These are phyloP conservation scores for Gyrodon lividus DNA, from an alignment of 768 basidiomycete genomes.

Conservation along the genomic window DNA sequence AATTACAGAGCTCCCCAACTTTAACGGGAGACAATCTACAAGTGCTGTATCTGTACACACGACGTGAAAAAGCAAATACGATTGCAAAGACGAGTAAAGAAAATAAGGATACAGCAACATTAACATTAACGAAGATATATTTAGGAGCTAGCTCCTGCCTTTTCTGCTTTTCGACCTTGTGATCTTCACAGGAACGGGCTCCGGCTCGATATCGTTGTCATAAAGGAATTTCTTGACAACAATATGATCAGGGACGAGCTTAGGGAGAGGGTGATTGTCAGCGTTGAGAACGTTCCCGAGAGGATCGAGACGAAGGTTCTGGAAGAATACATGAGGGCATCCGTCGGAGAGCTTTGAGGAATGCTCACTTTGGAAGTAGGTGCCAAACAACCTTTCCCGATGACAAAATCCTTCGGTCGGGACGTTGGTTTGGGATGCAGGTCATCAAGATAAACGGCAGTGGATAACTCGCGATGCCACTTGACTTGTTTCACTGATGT, in stretches of 20 bases:
- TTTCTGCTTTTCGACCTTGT: slow-evolving; percentile 60
- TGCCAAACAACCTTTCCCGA: slow-evolving; percentile 66
- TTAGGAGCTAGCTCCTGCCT: slow-evolving; percentile 33
- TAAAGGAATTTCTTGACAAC: slow-evolving; percentile 79
- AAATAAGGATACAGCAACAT: slow-evolving; percentile 35
- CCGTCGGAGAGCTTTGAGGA: not conserved
- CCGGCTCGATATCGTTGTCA: slow-evolving; percentile 59
- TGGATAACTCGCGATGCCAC: slow-evolving; percentile 72
- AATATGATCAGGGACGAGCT: slow-evolving; percentile 63
- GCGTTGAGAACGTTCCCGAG: slow-evolving; percentile 69
- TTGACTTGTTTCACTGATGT: slow-evolving; percentile 59
- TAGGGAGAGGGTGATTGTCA: slow-evolving; percentile 48
- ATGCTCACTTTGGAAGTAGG: slow-evolving; percentile 62
- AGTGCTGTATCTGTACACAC: not conserved
- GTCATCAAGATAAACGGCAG: slow-evolving; percentile 61
- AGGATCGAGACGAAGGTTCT: slow-evolving; percentile 65
- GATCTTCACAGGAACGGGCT: slow-evolving; percentile 39
- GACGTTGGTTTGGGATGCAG: slow-evolving; percentile 50
- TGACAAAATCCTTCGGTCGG: slow-evolving; percentile 39
- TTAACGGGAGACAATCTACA: not conserved
- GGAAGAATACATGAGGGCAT: slow-evolving; percentile 8
- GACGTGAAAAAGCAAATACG: not conserved
- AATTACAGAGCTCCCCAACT: slow-evolving; percentile 46
- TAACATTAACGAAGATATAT: slow-evolving; percentile 20
- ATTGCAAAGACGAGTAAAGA: slow-evolving; percentile 2